phyloP scores from a whole-genome alignment of 805 yeast species.

The baker's yeast (Saccharomyces cerevisiae) region DNA sequence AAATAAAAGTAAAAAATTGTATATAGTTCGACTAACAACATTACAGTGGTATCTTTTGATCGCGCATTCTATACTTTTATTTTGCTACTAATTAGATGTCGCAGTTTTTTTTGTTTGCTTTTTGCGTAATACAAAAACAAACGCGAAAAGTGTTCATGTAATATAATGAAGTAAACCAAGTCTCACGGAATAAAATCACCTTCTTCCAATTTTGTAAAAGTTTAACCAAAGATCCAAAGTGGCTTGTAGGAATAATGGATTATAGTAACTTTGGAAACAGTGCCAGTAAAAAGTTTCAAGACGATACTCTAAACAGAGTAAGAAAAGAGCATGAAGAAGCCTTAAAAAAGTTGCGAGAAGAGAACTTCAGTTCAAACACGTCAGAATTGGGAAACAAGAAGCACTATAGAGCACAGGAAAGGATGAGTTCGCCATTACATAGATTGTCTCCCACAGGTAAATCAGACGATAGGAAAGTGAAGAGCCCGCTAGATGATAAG shows the following conservation, averaged over 20 bases:
- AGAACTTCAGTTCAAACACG: not conserved
- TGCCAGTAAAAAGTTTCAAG: not conserved
- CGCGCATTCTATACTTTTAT: not conserved
- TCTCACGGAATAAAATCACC: not conserved
- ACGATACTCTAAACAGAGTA: not conserved
- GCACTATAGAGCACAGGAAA: not conserved
- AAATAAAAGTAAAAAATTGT: not conserved
- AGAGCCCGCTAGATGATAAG: conserved; percentile 2
- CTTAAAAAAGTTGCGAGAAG: not conserved
- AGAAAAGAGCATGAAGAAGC: not conserved
- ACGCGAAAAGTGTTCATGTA: not conserved
- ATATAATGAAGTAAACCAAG: not conserved
- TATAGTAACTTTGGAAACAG: not conserved
- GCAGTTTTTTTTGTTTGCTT: not conserved
- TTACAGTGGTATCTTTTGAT: not conserved
- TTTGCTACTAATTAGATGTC: not conserved
- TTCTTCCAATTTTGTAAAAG: not conserved
- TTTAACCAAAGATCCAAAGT: not conserved
- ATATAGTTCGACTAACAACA: not conserved
- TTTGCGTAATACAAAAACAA: not conserved
- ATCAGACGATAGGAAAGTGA: not conserved
- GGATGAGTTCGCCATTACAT: not conserved
- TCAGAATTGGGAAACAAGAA: not conserved
- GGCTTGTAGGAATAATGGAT: not conserved
- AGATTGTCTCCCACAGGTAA: not conserved